These are phyloP conservation scores for Psilocybe subaeruginosa DNA, from an alignment of 768 basidiomycete species.

Conservation along the genomic window DNA sequence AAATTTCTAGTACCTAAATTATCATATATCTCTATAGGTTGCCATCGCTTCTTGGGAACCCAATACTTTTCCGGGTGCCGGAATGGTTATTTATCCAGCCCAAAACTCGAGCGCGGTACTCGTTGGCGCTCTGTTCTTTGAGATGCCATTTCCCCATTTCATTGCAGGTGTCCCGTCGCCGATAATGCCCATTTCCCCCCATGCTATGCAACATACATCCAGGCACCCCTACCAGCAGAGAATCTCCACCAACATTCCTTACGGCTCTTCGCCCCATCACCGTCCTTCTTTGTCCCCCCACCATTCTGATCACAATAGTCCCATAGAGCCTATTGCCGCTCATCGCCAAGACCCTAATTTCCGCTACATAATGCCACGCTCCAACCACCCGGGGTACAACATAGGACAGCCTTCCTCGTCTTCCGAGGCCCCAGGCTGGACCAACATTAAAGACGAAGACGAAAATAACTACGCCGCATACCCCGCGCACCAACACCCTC, in stretches of 20 bases:
- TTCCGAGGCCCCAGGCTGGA: conserved; percentile 17
- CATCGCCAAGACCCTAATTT: conserved; percentile 36
- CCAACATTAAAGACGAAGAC: conserved; percentile 33
- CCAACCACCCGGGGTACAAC: conserved; percentile 18
- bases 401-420: conserved; percentile 20
- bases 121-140: conserved; percentile 53
- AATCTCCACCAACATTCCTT: conserved; percentile 30
- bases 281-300: conserved; percentile 40
- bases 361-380: conserved; percentile 34
- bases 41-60: conserved; percentile 56
- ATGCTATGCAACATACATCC: conserved; percentile 28
- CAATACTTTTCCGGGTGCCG: conserved; percentile 46
- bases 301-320: conserved; percentile 37
- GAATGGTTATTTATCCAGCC: conserved; percentile 56
- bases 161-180: conserved; percentile 34
- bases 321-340: conserved; percentile 31
- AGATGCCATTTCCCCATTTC: conserved; percentile 50
- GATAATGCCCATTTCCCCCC: conserved; percentile 30
- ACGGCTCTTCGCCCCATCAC: conserved; percentile 36
- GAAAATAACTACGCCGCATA: conserved; percentile 24
- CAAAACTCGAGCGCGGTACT: conserved; percentile 54
- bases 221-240: conserved; percentile 33
- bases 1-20: not conserved
- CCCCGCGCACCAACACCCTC: conserved; percentile 24
- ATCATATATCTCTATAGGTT: conserved; percentile 34